Conservation (phyloP, 1,139 yeast species). For the Nakaseomyces uthaithaninus region DNA sequence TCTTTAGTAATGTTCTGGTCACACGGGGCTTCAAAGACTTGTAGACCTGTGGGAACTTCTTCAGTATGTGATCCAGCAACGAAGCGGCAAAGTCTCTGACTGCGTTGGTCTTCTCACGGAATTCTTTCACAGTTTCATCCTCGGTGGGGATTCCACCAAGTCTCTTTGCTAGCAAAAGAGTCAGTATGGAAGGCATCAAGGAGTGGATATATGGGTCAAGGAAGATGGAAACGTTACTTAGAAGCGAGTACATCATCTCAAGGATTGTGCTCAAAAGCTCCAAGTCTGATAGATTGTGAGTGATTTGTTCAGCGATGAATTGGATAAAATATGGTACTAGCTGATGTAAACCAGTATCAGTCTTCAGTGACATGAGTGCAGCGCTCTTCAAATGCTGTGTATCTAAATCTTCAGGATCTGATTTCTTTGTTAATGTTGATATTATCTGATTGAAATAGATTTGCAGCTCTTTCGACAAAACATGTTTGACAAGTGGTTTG, state of each 20-base stretch:
- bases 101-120: slow-evolving; percentile 41
- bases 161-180: slow-evolving; percentile 79
- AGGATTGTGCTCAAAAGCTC: slow-evolving; percentile 78
- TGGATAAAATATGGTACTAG: slow-evolving; percentile 93
- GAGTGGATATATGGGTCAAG: slow-evolving; percentile 96
- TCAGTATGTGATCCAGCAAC: slow-evolving; percentile 65
- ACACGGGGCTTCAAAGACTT: slow-evolving; percentile 89
- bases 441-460: slow-evolving; percentile 87
- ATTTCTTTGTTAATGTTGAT: slow-evolving; percentile 55
- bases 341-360: slow-evolving; percentile 96
- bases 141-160: slow-evolving; percentile 49
- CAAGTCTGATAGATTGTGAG: slow-evolving; percentile 73
- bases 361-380: slow-evolving; percentile 72
- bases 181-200: slow-evolving; percentile 87
- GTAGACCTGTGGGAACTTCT: slow-evolving; percentile 76
- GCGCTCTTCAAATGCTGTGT: slow-evolving; percentile 61
- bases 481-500: slow-evolving; percentile 94
- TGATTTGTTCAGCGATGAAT: slow-evolving; percentile 90
- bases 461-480: slow-evolving; percentile 86
- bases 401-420: slow-evolving; percentile 31
- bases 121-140: slow-evolving; percentile 16
- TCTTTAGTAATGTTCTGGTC: slow-evolving; percentile 83
- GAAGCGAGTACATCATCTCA: slow-evolving; percentile 77
- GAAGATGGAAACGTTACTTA: slow-evolving; percentile 78
- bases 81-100: slow-evolving; percentile 87